Base-by-base conservation (phyloP, 768 basidiomycete species). In the Mycena olivaceomarginata region DNA sequence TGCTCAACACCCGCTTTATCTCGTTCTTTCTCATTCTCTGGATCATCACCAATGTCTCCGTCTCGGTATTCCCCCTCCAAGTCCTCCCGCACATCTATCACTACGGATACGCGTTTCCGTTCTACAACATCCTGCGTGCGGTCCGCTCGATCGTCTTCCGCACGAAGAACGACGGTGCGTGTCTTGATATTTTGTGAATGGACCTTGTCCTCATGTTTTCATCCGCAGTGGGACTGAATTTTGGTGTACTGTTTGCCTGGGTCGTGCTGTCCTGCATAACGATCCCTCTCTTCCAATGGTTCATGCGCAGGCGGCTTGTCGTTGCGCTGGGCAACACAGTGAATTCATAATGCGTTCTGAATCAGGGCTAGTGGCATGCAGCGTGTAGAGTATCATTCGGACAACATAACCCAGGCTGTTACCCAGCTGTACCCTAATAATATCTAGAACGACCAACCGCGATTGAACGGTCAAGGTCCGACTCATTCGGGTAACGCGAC, bases 41-140 rank as follows among this genome's bases (percentile, higher is more conserved):
- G 92, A 91, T 95, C 77, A 93, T 95, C 78, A 77, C 82, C 45
- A 94, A 93, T 80, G 91, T 93, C 46, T 89, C 93, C 3, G 91
- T 93, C 25, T 86, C 86, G 22, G 83, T 88, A 53, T 90, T 90
- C 81, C 94, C 95, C 0, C 88, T 94, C 56, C 89, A 91, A 67
- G 83, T 91, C 1, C 85, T 94, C 1, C 93, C 94, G 0, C 79
- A 79, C 51, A 76, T 95, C 73, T 94, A 89, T 84, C 89, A 87
- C 64, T 95, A 95, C 75, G 95, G 94, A 2, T 94, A 92, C 77
- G 94, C 91, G 0, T 88, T 87, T 77, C 95, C 95, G 1, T 95
- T 96, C 81, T 95, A 94, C 82, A 94, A 95, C 79, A 86, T 95
- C 40, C 91, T 92, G 16, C 84, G 86, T 48, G 91, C 93, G 0